A percentile compares a stretch with the other conserved stretches of the same genome.
phyloP scores from a whole-genome alignment of 495 filamentous ascomycete species.

The Aspergillus kassunensis region DNA sequence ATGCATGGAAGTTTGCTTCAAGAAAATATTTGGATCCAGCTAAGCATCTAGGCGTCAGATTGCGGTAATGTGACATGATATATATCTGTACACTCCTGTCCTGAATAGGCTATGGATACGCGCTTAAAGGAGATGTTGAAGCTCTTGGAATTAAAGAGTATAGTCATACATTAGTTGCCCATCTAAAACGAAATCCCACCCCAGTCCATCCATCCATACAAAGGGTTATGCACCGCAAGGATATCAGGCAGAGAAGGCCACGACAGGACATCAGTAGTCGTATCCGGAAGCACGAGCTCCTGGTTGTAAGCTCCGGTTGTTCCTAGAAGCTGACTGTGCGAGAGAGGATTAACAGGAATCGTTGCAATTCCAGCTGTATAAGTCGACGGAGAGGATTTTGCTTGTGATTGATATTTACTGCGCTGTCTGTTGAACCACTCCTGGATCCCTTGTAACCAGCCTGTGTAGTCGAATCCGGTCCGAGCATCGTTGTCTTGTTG shows the following conservation, averaged over 20 bases:
- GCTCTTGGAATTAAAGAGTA: too few relatives aligned
- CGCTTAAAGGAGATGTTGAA: too few relatives aligned
- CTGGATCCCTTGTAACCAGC: slow-evolving; percentile 4
- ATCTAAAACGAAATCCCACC: too few relatives aligned
- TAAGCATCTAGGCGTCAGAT: too few relatives aligned
- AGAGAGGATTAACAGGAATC: neutral
- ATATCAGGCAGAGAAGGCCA: neutral
- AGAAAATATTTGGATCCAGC: too few relatives aligned
- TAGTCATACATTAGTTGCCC: too few relatives aligned
- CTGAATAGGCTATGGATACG: too few relatives aligned
- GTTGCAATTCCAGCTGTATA: neutral
- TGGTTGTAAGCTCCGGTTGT: neutral
- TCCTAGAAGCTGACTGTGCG: neutral
- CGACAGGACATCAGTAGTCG: neutral
- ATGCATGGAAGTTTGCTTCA: too few relatives aligned
- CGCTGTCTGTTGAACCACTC: slow-evolving; percentile 4
- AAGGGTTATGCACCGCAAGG: neutral
- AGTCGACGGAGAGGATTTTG: neutral
- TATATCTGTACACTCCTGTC: too few relatives aligned
- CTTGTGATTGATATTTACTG: neutral
- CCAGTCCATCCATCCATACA: neutral
- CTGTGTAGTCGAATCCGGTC: slow-evolving; percentile 2
- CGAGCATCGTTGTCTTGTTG: too few relatives aligned
- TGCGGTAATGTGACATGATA: too few relatives aligned
- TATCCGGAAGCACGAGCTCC: too few relatives aligned